These are phyloP conservation scores for Geotrichum candidum DNA, from an alignment of 1,139 yeast genomes.

Conservation along the genomic window DNA sequence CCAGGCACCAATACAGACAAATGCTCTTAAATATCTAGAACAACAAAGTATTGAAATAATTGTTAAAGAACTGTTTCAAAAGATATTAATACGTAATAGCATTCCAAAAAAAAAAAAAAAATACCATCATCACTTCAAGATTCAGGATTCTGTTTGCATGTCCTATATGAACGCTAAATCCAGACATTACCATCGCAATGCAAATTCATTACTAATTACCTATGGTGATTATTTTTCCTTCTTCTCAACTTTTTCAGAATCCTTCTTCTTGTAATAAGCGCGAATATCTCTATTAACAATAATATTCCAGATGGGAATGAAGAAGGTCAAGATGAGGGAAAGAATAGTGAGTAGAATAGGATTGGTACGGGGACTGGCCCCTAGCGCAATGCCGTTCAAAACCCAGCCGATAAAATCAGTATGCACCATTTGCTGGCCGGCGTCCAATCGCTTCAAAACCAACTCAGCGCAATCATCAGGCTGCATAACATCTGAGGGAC, in stretches of 20 bases:
- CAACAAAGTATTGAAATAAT: too few species aligned
- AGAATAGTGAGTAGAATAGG: constrained; percentile 40
- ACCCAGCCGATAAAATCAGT: constrained; percentile 89
- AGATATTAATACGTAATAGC: background rate
- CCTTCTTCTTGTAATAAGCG: constrained; percentile 40
- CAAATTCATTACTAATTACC: background rate
- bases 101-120: too few species aligned
- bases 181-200: background rate
- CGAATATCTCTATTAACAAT: constrained; percentile 52
- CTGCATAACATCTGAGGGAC: constrained; percentile 66
- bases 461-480: constrained; percentile 62
- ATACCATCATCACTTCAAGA: too few species aligned
- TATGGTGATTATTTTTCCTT: background rate
- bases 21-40: too few species aligned
- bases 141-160: background rate
- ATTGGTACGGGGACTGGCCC: constrained; percentile 61
- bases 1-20: too few species aligned
- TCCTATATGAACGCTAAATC: background rate
- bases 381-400: constrained; percentile 61
- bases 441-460: constrained; percentile 50
- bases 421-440: constrained; percentile 68
- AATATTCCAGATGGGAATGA: constrained; percentile 59
- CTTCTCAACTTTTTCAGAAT: background rate
- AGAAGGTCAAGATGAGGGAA: constrained; percentile 46
- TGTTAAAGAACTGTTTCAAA: too few species aligned